Conservation (phyloP, 345 rosid species). For the Hevea brasiliensis region DNA sequence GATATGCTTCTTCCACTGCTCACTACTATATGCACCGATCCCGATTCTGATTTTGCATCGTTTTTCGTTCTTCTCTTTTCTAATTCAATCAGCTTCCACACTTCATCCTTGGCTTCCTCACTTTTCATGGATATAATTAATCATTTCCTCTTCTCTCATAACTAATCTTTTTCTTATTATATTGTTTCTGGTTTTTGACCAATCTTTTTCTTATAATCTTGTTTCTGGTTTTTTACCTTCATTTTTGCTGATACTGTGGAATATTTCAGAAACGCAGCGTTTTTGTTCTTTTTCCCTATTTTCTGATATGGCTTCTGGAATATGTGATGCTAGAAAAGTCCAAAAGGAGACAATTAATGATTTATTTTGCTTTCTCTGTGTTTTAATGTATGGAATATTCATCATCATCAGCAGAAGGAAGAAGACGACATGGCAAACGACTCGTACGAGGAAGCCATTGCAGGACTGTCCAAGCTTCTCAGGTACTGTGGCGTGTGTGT, state of each 20-base stretch:
- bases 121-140: background rate
- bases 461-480: slow-evolving; percentile 73
- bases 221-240: too few relatives aligned
- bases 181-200: too few relatives aligned
- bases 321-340: too few relatives aligned
- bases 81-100: background rate
- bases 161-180: too few relatives aligned
- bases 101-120: background rate
- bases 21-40: slow-evolving; percentile 10
- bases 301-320: too few relatives aligned
- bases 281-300: too few relatives aligned
- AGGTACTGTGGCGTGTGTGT: slow-evolving; percentile 43
- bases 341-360: background rate
- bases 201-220: too few relatives aligned
- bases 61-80: background rate
- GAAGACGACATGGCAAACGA: slow-evolving; percentile 54
- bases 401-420: background rate
- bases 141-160: too few relatives aligned
- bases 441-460: slow-evolving; percentile 74
- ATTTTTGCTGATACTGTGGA: too few relatives aligned
- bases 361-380: background rate
- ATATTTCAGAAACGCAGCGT: too few relatives aligned
- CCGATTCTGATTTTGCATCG: background rate
- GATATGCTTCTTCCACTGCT: too few relatives aligned
- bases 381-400: too few relatives aligned